These are phyloP conservation scores for Prasinococcaceae sp. DNA, from an alignment of 139 green algal genomes.

Conservation along the genomic window DNA sequence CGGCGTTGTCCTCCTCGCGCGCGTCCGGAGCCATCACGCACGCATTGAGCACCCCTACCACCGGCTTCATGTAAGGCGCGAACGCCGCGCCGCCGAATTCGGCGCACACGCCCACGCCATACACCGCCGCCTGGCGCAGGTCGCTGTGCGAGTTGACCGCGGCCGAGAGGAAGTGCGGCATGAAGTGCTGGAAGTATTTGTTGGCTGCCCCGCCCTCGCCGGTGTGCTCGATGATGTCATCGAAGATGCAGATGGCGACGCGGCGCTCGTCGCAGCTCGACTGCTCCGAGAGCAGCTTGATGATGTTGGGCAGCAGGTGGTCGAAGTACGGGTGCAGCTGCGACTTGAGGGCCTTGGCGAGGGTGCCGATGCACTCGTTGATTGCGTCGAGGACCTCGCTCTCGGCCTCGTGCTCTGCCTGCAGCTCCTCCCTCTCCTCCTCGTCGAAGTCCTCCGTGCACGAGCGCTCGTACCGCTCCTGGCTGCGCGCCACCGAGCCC, in stretches of 20 bases:
- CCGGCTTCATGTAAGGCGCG: constrained; percentile 20
- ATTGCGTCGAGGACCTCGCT: constrained; percentile 55
- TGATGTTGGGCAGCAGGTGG: constrained; percentile 54
- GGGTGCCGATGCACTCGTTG: constrained; percentile 35
- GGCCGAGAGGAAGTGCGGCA: constrained; percentile 51
- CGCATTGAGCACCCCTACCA: constrained; percentile 4
- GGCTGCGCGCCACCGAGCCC: constrained; percentile 33
- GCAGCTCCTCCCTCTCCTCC: constrained; percentile 78
- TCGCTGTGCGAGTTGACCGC: constrained; percentile 35
- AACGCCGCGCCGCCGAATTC: constrained; percentile 34
- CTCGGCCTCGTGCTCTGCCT: constrained; percentile 82
- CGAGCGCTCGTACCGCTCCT: constrained; percentile 30
- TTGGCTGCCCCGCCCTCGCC: constrained; percentile 5
- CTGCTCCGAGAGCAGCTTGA: constrained; percentile 43
- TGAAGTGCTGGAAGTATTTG: constrained; percentile 37
- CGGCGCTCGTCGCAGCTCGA: constrained; percentile 59
- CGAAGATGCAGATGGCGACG: constrained; percentile 81
- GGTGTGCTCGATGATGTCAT: constrained; percentile 79
- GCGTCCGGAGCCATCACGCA: constrained; percentile 27
- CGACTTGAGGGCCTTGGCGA: constrained; percentile 63
- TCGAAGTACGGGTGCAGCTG: constrained; percentile 66
- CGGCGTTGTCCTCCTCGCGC: constrained; percentile 17
- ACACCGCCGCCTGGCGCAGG: constrained; percentile 78
- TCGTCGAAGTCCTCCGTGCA: constrained; percentile 83
- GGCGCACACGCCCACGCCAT: constrained; percentile 72